Percentiles rank a stretch among this genome's conserved stretches.
These are phyloP conservation scores for Termitomyces sp. DNA, from an alignment of 768 basidiomycete genomes.

Conservation along the genomic window DNA sequence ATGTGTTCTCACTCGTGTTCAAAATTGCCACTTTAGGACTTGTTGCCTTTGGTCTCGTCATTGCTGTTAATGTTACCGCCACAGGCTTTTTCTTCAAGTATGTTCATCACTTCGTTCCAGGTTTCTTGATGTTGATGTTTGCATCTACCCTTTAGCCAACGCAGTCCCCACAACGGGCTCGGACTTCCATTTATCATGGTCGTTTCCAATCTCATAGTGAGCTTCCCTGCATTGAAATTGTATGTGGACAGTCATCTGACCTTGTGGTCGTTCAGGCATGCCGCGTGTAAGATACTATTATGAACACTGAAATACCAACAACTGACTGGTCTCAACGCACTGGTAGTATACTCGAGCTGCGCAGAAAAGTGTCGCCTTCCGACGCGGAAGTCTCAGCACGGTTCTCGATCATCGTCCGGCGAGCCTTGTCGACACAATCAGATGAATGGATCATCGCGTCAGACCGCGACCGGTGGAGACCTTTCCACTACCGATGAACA, in stretches of 20 bases:
- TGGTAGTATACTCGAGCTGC: constrained; percentile 33
- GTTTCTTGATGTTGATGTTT: neutral
- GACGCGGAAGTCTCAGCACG: constrained; percentile 25
- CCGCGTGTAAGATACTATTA: constrained; percentile 22
- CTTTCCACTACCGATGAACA: too few species aligned
- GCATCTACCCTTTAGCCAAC: constrained; percentile 19
- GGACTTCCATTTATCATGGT: constrained; percentile 32
- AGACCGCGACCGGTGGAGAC: neutral
- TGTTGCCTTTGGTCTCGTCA: constrained; percentile 25
- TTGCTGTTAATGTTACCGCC: constrained; percentile 23
- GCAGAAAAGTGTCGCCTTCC: constrained; percentile 28
- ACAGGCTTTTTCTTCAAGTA: constrained; percentile 30
- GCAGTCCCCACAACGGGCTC: constrained; percentile 24
- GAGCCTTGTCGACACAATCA: constrained; percentile 12
- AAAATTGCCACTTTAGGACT: constrained; percentile 21
- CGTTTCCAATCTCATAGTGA: constrained; percentile 31
- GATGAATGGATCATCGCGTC: constrained; percentile 13
- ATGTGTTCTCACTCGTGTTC: neutral
- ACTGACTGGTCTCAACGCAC: neutral
- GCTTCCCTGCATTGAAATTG: constrained; percentile 1
- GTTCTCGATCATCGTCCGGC: constrained; percentile 23
- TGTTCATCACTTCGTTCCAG: neutral
- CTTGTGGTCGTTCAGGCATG: constrained; percentile 27
- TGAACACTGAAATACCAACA: neutral
- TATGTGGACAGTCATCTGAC: neutral